Base-by-base conservation (phyloP, 331 rosid genomes). In the Rosa hybrid region DNA sequence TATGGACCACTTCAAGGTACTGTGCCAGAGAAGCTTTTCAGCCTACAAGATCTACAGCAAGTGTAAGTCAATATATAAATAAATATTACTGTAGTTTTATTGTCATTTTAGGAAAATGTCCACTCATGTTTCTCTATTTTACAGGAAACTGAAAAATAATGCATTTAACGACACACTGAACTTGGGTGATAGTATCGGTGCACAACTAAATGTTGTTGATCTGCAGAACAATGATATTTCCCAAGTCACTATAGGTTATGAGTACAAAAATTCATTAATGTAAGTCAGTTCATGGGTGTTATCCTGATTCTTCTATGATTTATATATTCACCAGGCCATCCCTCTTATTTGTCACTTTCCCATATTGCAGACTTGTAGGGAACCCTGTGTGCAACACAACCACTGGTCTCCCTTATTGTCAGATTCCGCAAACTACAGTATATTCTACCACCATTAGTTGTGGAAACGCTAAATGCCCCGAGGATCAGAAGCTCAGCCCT, bases 401-500 rank as follows among this genome's bases (percentile, higher is more conserved):
- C 17, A 57, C 63, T 27, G 86, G 73, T 51, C 87, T 84, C 49
- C 79, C 91, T 7, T 88, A 77, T 87, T 96, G 98, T 86, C 88
- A 81, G 75, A 80, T 83, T 70, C 92, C 83, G 75, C 87, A 87
- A 75, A 86, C 81, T 27, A 72, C 84, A 48, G 77, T 78, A 77
- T 96, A 96, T 81, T 87, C 97, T 16, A 96, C 99, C 10, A 90
- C 91, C 84, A 87, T 90, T 14, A 87, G 67, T 23, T 93, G 98
- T 80, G 88, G 88, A 68, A 81, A 70, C 44, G 80, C 78, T 87
- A 68, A 81, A 8, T 96, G 99, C 81, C 75, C 94, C 2, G 5
- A 49, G n/a, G 91, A 87, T 71, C 89, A 91, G 83, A 88, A 90
- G 84, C 75, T 88, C 65, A 93, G 90, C 82, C 99, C 98, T 13